These are phyloP conservation scores for Talaromyces sp. DNA, from an alignment of 2,329 filamentous ascomycete genomes.

Conservation along the genomic window DNA sequence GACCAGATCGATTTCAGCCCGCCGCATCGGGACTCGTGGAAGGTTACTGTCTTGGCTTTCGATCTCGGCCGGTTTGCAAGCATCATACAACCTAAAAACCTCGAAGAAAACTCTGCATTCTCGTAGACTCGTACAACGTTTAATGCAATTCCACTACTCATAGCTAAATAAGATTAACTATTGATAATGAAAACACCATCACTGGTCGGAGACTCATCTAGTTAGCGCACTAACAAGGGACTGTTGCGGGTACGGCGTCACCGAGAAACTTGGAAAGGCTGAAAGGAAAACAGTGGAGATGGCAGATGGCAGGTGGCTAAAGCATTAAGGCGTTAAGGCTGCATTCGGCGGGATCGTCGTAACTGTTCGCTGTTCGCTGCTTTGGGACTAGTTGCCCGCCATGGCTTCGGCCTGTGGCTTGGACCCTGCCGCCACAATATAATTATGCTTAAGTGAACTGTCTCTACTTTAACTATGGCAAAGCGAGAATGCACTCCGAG, in stretches of 20 bases:
- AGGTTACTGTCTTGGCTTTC: not conserved
- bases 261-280: not conserved
- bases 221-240: not conserved
- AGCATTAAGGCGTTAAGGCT: not conserved
- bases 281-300: constrained; percentile 2
- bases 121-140: not conserved
- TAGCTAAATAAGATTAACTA: not conserved
- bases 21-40: constrained; percentile 1
- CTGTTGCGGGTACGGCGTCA: constrained; percentile 4
- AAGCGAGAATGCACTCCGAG: not conserved
- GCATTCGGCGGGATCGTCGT: constrained; percentile 1
- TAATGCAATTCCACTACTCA: not conserved
- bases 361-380: not conserved
- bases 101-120: not conserved
- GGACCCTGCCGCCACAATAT: not conserved
- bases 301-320: not conserved
- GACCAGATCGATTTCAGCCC: not conserved
- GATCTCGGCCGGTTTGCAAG: not conserved
- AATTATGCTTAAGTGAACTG: not conserved
- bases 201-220: not conserved
- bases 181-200: not conserved
- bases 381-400: not conserved
- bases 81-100: not conserved
- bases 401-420: constrained; percentile 1
- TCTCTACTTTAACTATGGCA: not conserved